A percentile compares a stretch with the other conserved stretches of the same genome.
These are phyloP conservation scores for Starmerella scarabaei DNA, from an alignment of 805 yeast species.

Conservation along the genomic window DNA sequence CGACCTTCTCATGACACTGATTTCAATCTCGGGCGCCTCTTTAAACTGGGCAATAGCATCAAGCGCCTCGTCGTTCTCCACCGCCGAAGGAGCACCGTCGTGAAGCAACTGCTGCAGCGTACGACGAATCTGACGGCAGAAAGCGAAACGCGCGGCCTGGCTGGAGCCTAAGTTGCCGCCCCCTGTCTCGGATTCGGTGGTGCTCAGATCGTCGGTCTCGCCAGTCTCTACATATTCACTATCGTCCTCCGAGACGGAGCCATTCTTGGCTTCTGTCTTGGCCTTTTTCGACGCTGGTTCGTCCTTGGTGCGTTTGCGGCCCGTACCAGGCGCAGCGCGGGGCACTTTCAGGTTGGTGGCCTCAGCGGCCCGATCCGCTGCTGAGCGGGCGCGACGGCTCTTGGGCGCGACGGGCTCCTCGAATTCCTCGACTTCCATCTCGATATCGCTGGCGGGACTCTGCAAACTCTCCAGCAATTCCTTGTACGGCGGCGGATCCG, in stretches of 20 bases:
- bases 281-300: conserved; percentile 1
- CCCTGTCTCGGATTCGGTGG: neutral
- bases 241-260: conserved; percentile 8
- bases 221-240: conserved; percentile 14
- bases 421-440: conserved; percentile 41
- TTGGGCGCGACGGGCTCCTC: conserved; percentile 38
- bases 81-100: neutral
- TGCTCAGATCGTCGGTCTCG: neutral
- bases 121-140: conserved; percentile 8
- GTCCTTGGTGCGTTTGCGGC: neutral
- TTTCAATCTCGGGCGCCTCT: conserved; percentile 16
- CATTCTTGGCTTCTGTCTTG: neutral
- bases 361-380: conserved; percentile 1
- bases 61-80: neutral
- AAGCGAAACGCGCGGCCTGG: conserved; percentile 16
- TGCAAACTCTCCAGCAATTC: conserved; percentile 10
- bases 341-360: neutral
- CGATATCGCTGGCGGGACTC: conserved; percentile 22
- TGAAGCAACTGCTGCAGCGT: conserved; percentile 6
- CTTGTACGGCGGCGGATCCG: conserved; percentile 18
- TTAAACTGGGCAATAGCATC: conserved; percentile 10
- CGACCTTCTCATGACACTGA: conserved; percentile 18
- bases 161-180: conserved; percentile 6
- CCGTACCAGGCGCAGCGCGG: neutral
- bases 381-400: conserved; percentile 10